A percentile compares a stretch with the other conserved stretches of the same genome.
Evolutionary conservation across 352 stramenopile species (phyloP).

Genomic region (Phytophthora europaea): DNA sequence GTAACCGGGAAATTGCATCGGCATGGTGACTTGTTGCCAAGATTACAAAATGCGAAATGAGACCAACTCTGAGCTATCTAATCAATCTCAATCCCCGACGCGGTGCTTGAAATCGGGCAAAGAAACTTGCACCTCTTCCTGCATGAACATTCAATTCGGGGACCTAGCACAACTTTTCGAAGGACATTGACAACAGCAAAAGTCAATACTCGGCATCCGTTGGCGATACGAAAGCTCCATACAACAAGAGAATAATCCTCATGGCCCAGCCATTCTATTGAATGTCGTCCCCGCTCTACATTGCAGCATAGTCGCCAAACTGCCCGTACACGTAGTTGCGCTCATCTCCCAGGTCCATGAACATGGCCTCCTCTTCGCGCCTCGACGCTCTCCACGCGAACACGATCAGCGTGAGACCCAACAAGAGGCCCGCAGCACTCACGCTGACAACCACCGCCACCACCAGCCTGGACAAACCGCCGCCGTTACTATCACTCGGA

Average conservation of each 20-base stretch:
- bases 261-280: not conserved
- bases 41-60: not conserved
- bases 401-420: slow-evolving; percentile 32
- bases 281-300: slow-evolving; percentile 35
- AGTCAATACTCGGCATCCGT: not conserved
- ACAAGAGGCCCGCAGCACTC: slow-evolving; percentile 26
- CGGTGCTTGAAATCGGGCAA: no score
- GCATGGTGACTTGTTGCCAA: slow-evolving; percentile 32
- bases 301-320: slow-evolving; percentile 57
- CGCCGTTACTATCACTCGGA: slow-evolving; percentile 25
- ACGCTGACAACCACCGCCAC: slow-evolving; percentile 46
- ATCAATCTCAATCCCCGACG: no score
- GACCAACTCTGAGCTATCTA: no score
- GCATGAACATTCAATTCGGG: no score
- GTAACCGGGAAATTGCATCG: slow-evolving; percentile 52
- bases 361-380: slow-evolving; percentile 49
- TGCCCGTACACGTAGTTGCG: slow-evolving; percentile 36
- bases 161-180: no score
- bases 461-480: slow-evolving; percentile 17
- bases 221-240: not conserved
- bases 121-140: no score
- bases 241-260: not conserved
- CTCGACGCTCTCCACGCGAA: slow-evolving; percentile 41
- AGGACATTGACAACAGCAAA: no score
- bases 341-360: slow-evolving; percentile 54